These are phyloP conservation scores for Neoarthrinium moseri DNA, from an alignment of 2,329 filamentous ascomycete genomes.

Conservation along the genomic window DNA sequence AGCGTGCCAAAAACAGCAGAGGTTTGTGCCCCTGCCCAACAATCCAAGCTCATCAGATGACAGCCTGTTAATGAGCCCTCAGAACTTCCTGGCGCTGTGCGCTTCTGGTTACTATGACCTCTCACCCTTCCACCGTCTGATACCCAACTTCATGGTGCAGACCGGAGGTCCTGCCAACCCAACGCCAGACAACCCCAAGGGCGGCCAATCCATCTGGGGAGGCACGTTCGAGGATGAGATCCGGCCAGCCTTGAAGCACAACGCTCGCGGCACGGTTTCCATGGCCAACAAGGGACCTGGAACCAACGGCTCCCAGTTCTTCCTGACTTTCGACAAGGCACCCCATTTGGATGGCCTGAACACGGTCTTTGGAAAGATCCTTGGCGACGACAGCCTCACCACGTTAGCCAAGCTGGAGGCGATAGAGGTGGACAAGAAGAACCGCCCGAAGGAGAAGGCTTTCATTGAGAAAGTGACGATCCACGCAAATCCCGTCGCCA, in stretches of 20 bases:
- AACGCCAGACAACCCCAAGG: constrained; percentile 61
- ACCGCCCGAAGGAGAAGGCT: constrained; percentile 64
- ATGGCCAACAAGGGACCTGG: constrained; percentile 78
- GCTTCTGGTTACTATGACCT: constrained; percentile 74
- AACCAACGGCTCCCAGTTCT: constrained; percentile 80
- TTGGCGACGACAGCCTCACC: constrained; percentile 61
- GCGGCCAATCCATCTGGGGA: constrained; percentile 72
- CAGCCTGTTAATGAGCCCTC: constrained; percentile 12
- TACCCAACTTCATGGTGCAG: constrained; percentile 79
- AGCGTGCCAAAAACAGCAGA: constrained; percentile 90
- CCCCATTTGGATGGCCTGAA: constrained; percentile 82
- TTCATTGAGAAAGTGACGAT: constrained; percentile 69
- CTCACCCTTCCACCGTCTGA: constrained; percentile 77
- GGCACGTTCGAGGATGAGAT: constrained; percentile 79
- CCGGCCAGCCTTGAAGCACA: constrained; percentile 66
- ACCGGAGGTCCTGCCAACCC: constrained; percentile 63
- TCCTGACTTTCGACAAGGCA: constrained; percentile 74
- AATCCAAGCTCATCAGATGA: neutral
- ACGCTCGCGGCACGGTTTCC: constrained; percentile 66
- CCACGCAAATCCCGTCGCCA: constrained; percentile 80
- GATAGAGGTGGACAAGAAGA: constrained; percentile 75
- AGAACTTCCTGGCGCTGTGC: constrained; percentile 88
- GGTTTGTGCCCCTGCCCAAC: constrained; percentile 39
- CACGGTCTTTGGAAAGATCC: constrained; percentile 76
- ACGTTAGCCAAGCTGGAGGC: constrained; percentile 71